Percentiles rank a stretch among this genome's conserved stretches.
Evolutionary conservation across 352 stramenopile species (phyloP).

Genomic region (Globisporangium nagaii): DNA sequence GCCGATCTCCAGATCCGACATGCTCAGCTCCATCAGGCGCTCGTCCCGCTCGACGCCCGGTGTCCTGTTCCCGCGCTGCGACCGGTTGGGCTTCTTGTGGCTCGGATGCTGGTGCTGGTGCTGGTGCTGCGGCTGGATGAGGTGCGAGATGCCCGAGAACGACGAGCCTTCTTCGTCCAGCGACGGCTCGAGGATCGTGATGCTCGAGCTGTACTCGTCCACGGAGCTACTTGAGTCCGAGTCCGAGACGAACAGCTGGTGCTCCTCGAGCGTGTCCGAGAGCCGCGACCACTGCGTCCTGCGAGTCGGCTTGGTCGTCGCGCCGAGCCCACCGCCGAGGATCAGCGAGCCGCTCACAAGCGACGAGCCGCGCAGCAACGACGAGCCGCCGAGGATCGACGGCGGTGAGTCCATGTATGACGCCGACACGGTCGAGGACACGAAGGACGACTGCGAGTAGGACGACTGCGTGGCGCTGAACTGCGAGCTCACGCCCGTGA

Average conservation of each 20-base stretch:
- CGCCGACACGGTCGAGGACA: slow-evolving; percentile 25
- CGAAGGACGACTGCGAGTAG: slow-evolving; percentile 29
- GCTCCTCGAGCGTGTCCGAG: slow-evolving; percentile 36
- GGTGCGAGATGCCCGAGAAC: background rate
- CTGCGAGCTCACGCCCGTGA: slow-evolving; percentile 48
- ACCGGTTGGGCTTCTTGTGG: slow-evolving; percentile 5
- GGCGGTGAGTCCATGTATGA: slow-evolving; percentile 42
- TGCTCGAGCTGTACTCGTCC: slow-evolving; percentile 42
- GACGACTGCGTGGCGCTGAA: slow-evolving; percentile 43
- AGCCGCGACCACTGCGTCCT: slow-evolving; percentile 16
- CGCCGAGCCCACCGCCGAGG: slow-evolving; percentile 12
- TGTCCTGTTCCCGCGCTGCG: background rate
- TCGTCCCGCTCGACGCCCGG: background rate
- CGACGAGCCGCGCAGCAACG: slow-evolving; percentile 7
- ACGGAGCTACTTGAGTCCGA: slow-evolving; percentile 30
- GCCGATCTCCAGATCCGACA: slow-evolving; percentile 15
- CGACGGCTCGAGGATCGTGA: slow-evolving; percentile 29
- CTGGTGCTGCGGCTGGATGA: slow-evolving; percentile 5
- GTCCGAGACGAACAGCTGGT: slow-evolving; percentile 37
- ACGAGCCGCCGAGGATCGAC: slow-evolving; percentile 13
- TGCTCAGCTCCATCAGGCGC: slow-evolving; percentile 6
- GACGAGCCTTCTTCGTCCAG: slow-evolving; percentile 12
- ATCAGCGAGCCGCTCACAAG: slow-evolving; percentile 2
- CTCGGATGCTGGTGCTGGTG: slow-evolving; percentile 25
- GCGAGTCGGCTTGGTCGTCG: background rate